A percentile compares a stretch with the other conserved stretches of the same genome.
phyloP scores from a whole-genome alignment of 2,329 filamentous ascomycete species.

The Neobulgaria alba region DNA sequence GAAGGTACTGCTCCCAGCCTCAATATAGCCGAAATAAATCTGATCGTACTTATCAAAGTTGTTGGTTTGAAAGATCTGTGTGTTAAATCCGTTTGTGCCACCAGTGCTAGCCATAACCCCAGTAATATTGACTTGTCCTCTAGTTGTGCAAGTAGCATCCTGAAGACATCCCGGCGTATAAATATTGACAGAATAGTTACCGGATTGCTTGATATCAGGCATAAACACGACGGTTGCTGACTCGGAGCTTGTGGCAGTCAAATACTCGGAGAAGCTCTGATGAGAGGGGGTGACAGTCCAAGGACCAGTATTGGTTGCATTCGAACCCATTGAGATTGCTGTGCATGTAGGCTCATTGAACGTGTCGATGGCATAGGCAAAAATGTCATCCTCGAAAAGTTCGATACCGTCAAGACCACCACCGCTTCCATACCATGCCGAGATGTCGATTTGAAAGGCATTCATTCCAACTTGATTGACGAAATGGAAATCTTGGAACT shows the following conservation, averaged over 20 bases:
- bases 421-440: conserved; percentile 76
- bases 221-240: conserved; percentile 66
- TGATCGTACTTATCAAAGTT: conserved; percentile 94
- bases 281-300: conserved; percentile 65
- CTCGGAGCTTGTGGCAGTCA: conserved; percentile 55
- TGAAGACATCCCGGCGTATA: conserved; percentile 87
- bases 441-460: conserved; percentile 75
- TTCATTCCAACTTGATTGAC: conserved; percentile 85
- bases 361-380: conserved; percentile 71
- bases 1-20: conserved; percentile 65
- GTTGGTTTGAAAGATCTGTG: conserved; percentile 79
- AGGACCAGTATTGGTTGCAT: conserved; percentile 59
- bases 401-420: conserved; percentile 81
- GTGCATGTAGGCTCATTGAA: conserved; percentile 87
- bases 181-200: conserved; percentile 83
- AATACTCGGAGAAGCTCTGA: conserved; percentile 65
- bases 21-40: conserved; percentile 78
- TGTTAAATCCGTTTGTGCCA: conserved; percentile 41
- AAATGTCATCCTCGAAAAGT: conserved; percentile 78
- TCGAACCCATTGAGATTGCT: conserved; percentile 54
- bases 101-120: conserved; percentile 51
- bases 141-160: conserved; percentile 65
- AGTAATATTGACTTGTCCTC: conserved; percentile 77
- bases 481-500: conserved; percentile 85
- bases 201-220: conserved; percentile 79